A percentile compares a stretch with the other conserved stretches of the same genome.
phyloP scores from a whole-genome alignment of 2,329 filamentous ascomycete species.

The Diaporthe sp. region DNA sequence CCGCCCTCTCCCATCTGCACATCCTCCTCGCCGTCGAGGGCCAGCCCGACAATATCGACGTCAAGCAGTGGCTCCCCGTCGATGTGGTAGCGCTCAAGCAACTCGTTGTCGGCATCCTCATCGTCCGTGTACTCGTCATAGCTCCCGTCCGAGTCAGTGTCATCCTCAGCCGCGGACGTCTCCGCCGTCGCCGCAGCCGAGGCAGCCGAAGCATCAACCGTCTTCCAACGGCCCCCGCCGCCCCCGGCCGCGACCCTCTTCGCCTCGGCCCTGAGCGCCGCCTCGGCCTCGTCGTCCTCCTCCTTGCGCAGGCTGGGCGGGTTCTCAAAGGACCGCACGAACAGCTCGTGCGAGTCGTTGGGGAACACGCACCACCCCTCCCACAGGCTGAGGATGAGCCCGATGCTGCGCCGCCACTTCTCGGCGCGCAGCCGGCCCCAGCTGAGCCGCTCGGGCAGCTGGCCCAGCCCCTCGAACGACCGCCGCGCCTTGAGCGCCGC shows the following conservation, averaged over 20 bases:
- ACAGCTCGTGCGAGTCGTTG: constrained; percentile 76
- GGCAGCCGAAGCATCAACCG: constrained; percentile 53
- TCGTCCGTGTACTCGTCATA: constrained; percentile 52
- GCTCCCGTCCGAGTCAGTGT: constrained; percentile 38
- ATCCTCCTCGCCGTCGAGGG: constrained; percentile 46
- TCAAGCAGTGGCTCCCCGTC: constrained; percentile 57
- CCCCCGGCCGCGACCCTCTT: constrained; percentile 52
- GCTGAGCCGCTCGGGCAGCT: constrained; percentile 74
- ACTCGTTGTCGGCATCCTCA: constrained; percentile 61
- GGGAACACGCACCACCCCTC: constrained; percentile 80
- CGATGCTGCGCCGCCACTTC: constrained; percentile 84
- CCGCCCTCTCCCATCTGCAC: constrained; percentile 25
- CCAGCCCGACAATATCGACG: constrained; percentile 58
- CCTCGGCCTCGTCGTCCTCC: constrained; percentile 46
- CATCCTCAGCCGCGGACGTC: constrained; percentile 27
- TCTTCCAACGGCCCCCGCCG: constrained; percentile 59
- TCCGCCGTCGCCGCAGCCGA: constrained; percentile 35
- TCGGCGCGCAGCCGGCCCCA: constrained; percentile 88
- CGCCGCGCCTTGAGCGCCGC: constrained; percentile 73
- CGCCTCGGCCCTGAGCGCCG: constrained; percentile 48
- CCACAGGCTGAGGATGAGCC: constrained; percentile 76
- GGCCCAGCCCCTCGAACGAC: constrained; percentile 80
- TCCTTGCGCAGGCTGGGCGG: constrained; percentile 62
- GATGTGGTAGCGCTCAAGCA: constrained; percentile 56
- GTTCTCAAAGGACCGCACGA: constrained; percentile 77